Conservation (phyloP, 805 yeast genomes). For the Yarrowia sp. region DNA sequence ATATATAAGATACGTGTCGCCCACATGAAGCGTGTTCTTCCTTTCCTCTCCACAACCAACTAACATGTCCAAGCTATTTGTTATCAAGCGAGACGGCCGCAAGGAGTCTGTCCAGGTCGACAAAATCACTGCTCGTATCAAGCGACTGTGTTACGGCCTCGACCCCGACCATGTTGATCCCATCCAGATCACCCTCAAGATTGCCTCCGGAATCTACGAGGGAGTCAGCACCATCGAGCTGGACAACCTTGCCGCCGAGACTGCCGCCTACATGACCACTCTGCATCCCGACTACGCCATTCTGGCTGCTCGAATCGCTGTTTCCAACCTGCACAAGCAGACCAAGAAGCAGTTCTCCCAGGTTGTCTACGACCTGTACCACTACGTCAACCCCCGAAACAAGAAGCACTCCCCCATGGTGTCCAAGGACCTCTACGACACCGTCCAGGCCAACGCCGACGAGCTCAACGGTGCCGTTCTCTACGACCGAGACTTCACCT, state of each 20-base stretch:
- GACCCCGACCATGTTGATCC: constrained; percentile 92
- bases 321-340: constrained; percentile 91
- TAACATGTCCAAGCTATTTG: constrained; percentile 56
- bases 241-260: constrained; percentile 86
- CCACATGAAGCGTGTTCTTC: background rate
- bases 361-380: constrained; percentile 69
- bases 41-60: background rate
- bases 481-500: constrained; percentile 71
- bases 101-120: constrained; percentile 93
- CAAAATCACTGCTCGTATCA: constrained; percentile 92
- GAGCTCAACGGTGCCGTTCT: constrained; percentile 71
- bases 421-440: constrained; percentile 60
- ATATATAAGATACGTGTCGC: constrained; percentile 23
- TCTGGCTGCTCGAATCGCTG: constrained; percentile 92
- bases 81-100: constrained; percentile 88
- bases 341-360: constrained; percentile 82
- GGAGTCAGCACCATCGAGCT: constrained; percentile 93
- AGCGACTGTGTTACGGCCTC: constrained; percentile 90
- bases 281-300: constrained; percentile 97
- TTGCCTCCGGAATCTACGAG: constrained; percentile 87
- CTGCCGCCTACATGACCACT: constrained; percentile 97
- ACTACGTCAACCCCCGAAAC: constrained; percentile 78
- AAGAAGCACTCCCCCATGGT: constrained; percentile 67
- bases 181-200: constrained; percentile 92
- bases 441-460: constrained; percentile 62